A percentile compares a stretch with the other conserved stretches of the same genome.
Conservation (phyloP, 257 asterid species). For the Penstemon barbatus region DNA sequence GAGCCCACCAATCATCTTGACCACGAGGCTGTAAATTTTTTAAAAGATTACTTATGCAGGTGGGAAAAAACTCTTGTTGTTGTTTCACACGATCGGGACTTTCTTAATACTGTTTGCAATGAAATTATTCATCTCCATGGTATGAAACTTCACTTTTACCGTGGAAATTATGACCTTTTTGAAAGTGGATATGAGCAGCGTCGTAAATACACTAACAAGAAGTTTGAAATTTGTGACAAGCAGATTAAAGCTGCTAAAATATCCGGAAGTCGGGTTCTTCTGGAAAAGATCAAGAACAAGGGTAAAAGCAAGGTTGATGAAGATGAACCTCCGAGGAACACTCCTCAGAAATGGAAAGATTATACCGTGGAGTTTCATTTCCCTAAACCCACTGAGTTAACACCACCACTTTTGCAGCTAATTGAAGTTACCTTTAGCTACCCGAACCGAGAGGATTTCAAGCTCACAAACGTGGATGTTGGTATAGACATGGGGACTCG, state of each 20-base stretch:
- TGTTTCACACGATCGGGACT: slow-evolving; percentile 66
- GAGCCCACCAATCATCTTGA: slow-evolving; percentile 79
- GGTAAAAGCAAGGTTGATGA: slow-evolving; percentile 52
- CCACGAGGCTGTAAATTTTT: slow-evolving; percentile 66
- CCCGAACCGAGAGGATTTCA: slow-evolving; percentile 54
- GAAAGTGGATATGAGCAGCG: slow-evolving; percentile 64
- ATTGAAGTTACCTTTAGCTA: slow-evolving; percentile 66
- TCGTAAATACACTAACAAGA: slow-evolving; percentile 58
- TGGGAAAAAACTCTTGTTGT: slow-evolving; percentile 74
- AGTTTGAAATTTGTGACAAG: slow-evolving; percentile 57
- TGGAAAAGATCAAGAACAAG: slow-evolving; percentile 53
- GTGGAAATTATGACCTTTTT: slow-evolving; percentile 61
- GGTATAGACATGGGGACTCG: slow-evolving; percentile 78
- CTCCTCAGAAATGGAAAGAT: slow-evolving; percentile 62
- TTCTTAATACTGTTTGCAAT: slow-evolving; percentile 57
- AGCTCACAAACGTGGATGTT: slow-evolving; percentile 57
- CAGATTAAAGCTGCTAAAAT: slow-evolving; percentile 55
- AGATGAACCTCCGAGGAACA: slow-evolving; percentile 48
- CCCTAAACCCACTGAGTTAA: slow-evolving; percentile 64
- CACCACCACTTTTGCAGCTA: slow-evolving; percentile 65
- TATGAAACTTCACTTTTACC: slow-evolving; percentile 57
- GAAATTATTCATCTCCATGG: slow-evolving; percentile 70
- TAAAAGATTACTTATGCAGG: slow-evolving; percentile 62
- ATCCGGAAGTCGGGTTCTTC: slow-evolving; percentile 58
- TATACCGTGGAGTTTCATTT: slow-evolving; percentile 68